These are phyloP conservation scores for Alternaria angustiovoidea DNA, from an alignment of 2,329 filamentous ascomycete genomes.

Conservation along the genomic window DNA sequence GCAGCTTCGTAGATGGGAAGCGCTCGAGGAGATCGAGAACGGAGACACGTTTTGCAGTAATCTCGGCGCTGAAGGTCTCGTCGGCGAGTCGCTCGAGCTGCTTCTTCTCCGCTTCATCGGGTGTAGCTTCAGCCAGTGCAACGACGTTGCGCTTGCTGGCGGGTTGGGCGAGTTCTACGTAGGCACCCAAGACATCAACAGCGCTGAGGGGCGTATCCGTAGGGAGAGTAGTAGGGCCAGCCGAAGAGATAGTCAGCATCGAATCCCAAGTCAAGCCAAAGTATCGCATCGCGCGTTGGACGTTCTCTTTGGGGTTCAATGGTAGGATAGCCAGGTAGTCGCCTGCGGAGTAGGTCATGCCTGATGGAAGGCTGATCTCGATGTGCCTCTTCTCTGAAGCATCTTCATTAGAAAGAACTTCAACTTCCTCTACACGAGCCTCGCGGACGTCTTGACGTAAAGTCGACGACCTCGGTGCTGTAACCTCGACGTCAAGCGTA, in stretches of 20 bases:
- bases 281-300: conserved; percentile 68
- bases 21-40: conserved; percentile 74
- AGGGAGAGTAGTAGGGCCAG: conserved; percentile 74
- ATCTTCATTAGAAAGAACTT: conserved; percentile 40
- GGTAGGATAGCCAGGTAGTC: conserved; percentile 81
- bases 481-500: conserved; percentile 43
- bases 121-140: conserved; percentile 59
- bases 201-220: conserved; percentile 68
- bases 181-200: conserved; percentile 70
- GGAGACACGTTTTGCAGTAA: conserved; percentile 65
- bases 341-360: conserved; percentile 71
- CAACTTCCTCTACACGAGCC: conserved; percentile 44
- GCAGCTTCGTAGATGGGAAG: conserved; percentile 64
- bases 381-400: conserved; percentile 50
- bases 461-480: conserved; percentile 45
- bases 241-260: conserved; percentile 64
- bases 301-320: conserved; percentile 69
- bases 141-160: conserved; percentile 71
- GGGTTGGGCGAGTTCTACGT: conserved; percentile 76
- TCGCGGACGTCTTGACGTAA: conserved; percentile 50
- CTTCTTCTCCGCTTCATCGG: conserved; percentile 59
- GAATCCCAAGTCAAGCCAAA: conserved; percentile 76
- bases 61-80: conserved; percentile 47
- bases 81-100: conserved; percentile 60
- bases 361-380: conserved; percentile 55